Percentiles rank a stretch among this genome's conserved stretches.
These are phyloP conservation scores for Penicillium canescens DNA, from an alignment of 495 filamentous ascomycete species.

Conservation along the genomic window DNA sequence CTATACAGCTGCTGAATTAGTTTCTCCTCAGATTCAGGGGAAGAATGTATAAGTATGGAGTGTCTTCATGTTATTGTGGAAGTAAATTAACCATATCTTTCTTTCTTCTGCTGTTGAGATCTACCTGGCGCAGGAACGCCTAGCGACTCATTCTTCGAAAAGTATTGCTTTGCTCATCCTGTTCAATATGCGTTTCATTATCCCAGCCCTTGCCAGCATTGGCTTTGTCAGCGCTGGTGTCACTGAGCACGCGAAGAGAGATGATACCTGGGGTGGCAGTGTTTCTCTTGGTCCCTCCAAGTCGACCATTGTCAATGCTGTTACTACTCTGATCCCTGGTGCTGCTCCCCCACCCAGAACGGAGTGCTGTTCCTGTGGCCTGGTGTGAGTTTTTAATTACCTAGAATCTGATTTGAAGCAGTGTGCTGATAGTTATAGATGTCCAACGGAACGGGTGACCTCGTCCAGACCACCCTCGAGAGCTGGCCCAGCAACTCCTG, in stretches of 20 bases:
- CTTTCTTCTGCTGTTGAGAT: neutral
- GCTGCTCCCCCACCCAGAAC: conserved; percentile 35
- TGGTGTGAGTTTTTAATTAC: conserved; percentile 8
- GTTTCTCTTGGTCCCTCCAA: conserved; percentile 43
- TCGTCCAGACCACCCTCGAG: conserved; percentile 40
- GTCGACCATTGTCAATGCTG: conserved; percentile 39
- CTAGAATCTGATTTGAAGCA: no score
- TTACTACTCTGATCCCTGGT: conserved; percentile 43
- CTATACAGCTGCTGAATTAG: neutral
- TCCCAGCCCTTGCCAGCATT: conserved; percentile 4
- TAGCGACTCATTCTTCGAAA: neutral
- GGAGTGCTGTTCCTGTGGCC: conserved; percentile 44
- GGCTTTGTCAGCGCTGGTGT: conserved; percentile 11
- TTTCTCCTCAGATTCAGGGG: neutral
- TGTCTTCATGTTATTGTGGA: neutral
- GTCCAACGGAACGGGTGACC: conserved; percentile 45
- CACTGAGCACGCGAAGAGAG: conserved; percentile 18
- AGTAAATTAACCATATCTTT: neutral
- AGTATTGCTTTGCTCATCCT: neutral
- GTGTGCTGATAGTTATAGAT: conserved; percentile 13
- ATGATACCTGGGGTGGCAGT: conserved; percentile 37
- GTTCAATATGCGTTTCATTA: conserved; percentile 7
- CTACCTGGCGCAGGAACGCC: neutral
- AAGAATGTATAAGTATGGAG: neutral
- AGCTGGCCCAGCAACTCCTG: conserved; percentile 34